phyloP scores from a whole-genome alignment of 2,329 filamentous ascomycete genomes.

The Penicillium sp. region DNA sequence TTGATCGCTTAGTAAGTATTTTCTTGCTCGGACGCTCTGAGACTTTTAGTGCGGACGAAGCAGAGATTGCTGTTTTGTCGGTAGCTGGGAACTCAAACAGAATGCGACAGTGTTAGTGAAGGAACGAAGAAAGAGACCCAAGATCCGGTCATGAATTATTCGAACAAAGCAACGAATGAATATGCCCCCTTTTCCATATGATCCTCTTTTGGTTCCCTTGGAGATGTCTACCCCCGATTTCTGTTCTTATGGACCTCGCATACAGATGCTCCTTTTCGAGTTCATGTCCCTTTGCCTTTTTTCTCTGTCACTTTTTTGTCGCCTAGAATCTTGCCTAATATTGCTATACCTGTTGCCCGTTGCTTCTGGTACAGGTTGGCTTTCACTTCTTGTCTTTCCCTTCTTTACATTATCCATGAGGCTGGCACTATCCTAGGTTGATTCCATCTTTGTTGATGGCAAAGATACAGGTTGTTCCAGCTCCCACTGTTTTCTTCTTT shows the following conservation, averaged over 20 bases:
- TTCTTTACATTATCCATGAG: constrained; percentile 1
- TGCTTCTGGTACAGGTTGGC: constrained; percentile 18
- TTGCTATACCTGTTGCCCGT: constrained; percentile 15
- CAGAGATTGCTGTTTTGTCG: constrained; percentile 3
- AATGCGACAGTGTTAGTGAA: constrained; percentile 11
- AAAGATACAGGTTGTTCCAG: background rate
- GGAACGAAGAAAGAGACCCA: constrained; percentile 18
- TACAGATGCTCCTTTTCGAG: constrained; percentile 14
- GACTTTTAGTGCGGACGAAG: constrained; percentile 14
- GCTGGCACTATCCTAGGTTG: background rate
- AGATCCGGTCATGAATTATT: constrained; percentile 33
- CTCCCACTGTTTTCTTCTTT: background rate
- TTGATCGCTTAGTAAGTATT: constrained; percentile 22
- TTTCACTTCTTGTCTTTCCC: constrained; percentile 15
- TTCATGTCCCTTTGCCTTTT: constrained; percentile 20
- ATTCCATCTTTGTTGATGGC: constrained; percentile 8
- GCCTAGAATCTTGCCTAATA: constrained; percentile 31
- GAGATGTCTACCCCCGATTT: constrained; percentile 17
- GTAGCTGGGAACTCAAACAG: constrained; percentile 7
- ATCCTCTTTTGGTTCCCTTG: constrained; percentile 18
- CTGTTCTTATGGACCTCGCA: constrained; percentile 22
- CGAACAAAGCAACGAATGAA: constrained; percentile 38
- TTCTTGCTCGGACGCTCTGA: constrained; percentile 8
- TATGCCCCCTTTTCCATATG: constrained; percentile 32
- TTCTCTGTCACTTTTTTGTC: constrained; percentile 29